Evolutionary conservation across 2,329 filamentous ascomycete genomes (phyloP).

Genomic region (Hypoxylon sp.): DNA sequence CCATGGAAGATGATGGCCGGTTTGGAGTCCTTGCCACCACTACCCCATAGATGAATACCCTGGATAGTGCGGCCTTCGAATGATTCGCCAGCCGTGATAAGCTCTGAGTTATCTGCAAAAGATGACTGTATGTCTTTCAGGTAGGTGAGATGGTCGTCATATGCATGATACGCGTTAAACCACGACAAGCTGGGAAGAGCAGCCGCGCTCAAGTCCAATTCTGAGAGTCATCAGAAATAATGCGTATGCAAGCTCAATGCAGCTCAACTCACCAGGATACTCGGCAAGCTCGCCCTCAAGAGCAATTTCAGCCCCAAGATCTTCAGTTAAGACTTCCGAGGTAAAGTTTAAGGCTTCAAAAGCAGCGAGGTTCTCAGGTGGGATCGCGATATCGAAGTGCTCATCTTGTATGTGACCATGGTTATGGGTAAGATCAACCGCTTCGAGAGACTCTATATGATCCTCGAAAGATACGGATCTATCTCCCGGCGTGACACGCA

Average conservation of each 20-base stretch:
- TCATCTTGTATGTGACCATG: constrained; percentile 38
- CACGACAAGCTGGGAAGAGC: constrained; percentile 54
- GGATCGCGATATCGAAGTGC: constrained; percentile 48
- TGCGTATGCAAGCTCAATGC: not conserved
- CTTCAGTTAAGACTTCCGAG: constrained; percentile 42
- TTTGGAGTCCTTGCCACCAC: constrained; percentile 54
- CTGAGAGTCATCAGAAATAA: constrained; percentile 14
- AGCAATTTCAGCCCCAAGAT: constrained; percentile 46
- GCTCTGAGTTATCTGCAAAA: constrained; percentile 58
- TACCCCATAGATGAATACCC: constrained; percentile 65
- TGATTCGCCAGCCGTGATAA: constrained; percentile 58
- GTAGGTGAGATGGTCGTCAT: constrained; percentile 60
- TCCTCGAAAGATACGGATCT: constrained; percentile 40
- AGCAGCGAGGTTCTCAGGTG: constrained; percentile 44
- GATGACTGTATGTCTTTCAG: constrained; percentile 55
- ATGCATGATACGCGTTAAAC: constrained; percentile 64
- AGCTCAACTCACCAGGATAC: constrained; percentile 39
- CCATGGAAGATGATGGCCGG: constrained; percentile 61
- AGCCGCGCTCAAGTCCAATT: constrained; percentile 28
- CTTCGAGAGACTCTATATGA: constrained; percentile 42
- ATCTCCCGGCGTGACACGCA: constrained; percentile 43
- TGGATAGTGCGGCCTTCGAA: constrained; percentile 62
- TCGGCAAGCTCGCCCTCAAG: constrained; percentile 45
- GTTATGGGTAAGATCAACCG: constrained; percentile 43
- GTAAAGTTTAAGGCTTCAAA: constrained; percentile 46